phyloP scores from a whole-genome alignment of 805 yeast genomes.

The Candida odintsovae region DNA sequence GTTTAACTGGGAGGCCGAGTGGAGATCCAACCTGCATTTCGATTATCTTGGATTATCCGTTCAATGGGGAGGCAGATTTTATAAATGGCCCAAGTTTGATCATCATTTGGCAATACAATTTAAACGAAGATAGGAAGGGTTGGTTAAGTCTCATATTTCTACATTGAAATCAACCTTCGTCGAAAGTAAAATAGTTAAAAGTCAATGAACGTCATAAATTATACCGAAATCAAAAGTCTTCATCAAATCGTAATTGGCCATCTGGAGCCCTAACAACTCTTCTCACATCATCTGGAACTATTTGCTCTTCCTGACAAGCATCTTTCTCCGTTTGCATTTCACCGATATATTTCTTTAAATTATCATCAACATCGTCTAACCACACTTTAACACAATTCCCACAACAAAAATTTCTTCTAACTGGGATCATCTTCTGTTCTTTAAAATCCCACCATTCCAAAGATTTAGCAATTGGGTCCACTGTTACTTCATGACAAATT shows the following conservation, averaged over 20 bases:
- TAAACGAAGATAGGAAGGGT: too few species aligned
- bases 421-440: constrained; percentile 43
- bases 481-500: constrained; percentile 39
- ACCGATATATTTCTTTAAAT: not conserved
- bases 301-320: not conserved
- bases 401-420: constrained; percentile 50
- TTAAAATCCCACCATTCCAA: constrained; percentile 66
- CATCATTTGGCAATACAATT: too few species aligned
- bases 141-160: too few species aligned
- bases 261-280: not conserved
- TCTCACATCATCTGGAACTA: constrained; percentile 1
- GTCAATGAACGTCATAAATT: not conserved
- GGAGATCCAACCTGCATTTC: too few species aligned
- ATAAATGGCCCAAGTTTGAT: too few species aligned
- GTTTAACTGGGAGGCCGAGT: too few species aligned
- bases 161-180: too few species aligned
- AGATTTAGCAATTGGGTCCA: constrained; percentile 53
- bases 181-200: not conserved
- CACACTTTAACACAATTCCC: constrained; percentile 39
- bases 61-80: too few species aligned
- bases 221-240: constrained; percentile 1
- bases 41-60: too few species aligned
- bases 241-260: constrained; percentile 2
- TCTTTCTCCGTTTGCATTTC: not conserved
- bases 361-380: constrained; percentile 20